These are phyloP conservation scores for Aquilaria yunnanensis DNA, from an alignment of 345 rosid genomes.

Conservation along the genomic window DNA sequence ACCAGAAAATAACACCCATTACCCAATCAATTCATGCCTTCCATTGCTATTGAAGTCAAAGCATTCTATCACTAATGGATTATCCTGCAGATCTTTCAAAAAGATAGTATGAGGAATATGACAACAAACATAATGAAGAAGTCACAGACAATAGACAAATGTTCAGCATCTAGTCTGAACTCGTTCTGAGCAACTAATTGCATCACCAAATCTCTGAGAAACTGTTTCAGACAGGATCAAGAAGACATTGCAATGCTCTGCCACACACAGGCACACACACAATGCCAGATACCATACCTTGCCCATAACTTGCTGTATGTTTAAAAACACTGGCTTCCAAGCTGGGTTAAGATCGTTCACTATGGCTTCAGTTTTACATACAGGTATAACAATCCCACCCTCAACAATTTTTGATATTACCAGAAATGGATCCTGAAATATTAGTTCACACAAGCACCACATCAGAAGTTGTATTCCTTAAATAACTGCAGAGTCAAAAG, in stretches of 20 bases:
- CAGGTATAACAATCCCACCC: constrained; percentile 55
- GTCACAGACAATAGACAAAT: neutral
- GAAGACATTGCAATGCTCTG: no score
- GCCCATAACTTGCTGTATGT: constrained; percentile 84
- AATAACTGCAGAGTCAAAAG: constrained; percentile 2
- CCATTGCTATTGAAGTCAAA: constrained; percentile 63
- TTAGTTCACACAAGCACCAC: constrained; percentile 13
- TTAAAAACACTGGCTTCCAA: constrained; percentile 78
- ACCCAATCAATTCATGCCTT: constrained; percentile 71
- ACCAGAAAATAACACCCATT: constrained; percentile 17
- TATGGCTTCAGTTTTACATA: constrained; percentile 83
- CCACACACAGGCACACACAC: no score
- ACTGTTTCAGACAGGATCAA: no score
- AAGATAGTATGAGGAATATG: no score
- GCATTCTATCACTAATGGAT: constrained; percentile 56
- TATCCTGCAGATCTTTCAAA: constrained; percentile 34
- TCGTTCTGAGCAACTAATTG: no score
- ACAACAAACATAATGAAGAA: constrained; percentile 2
- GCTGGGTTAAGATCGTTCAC: constrained; percentile 62
- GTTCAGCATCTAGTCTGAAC: neutral
- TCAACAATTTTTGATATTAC: constrained; percentile 76
- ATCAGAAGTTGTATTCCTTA: constrained; percentile 9
- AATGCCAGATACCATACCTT: constrained; percentile 38
- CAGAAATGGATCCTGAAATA: constrained; percentile 78
- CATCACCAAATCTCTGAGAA: no score